phyloP scores from a whole-genome alignment of 208 protist species.

The Trypanosoma rangeli region DNA sequence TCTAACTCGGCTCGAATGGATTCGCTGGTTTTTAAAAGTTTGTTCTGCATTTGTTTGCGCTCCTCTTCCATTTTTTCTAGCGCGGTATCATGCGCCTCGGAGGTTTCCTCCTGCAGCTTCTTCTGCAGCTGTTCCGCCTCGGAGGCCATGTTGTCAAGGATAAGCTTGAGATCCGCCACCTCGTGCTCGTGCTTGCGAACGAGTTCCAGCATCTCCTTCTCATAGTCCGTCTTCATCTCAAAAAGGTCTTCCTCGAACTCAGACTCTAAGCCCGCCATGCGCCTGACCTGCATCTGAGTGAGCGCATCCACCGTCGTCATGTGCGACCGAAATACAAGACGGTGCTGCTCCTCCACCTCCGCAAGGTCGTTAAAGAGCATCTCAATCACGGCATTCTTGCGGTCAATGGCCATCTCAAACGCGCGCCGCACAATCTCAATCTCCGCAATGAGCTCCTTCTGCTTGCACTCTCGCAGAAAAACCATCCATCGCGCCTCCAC shows the following conservation, averaged over 20 bases:
- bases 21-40: conserved; percentile 70
- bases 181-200: conserved; percentile 77
- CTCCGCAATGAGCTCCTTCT: conserved; percentile 87
- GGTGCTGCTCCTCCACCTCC: conserved; percentile 94
- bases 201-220: conserved; percentile 87
- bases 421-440: conserved; percentile 89
- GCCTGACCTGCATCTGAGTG: conserved; percentile 85
- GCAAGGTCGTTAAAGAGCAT: conserved; percentile 89
- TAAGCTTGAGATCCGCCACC: conserved; percentile 81
- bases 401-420: conserved; percentile 91
- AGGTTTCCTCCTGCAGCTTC: conserved; percentile 84
- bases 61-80: conserved; percentile 92
- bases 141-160: conserved; percentile 88
- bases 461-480: conserved; percentile 93
- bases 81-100: conserved; percentile 87
- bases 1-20: conserved; percentile 77
- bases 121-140: conserved; percentile 90
- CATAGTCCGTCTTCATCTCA: conserved; percentile 92
- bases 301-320: conserved; percentile 90
- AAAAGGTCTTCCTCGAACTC: conserved; percentile 92
- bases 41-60: conserved; percentile 87
- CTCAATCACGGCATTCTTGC: conserved; percentile 92
- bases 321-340: conserved; percentile 88
- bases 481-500: conserved; percentile 90
- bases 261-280: conserved; percentile 75